A percentile compares a stretch with the other conserved stretches of the same genome.
These are phyloP conservation scores for Exobasidium cylindrosporum DNA, from an alignment of 1,284 basidiomycete species.

Conservation along the genomic window DNA sequence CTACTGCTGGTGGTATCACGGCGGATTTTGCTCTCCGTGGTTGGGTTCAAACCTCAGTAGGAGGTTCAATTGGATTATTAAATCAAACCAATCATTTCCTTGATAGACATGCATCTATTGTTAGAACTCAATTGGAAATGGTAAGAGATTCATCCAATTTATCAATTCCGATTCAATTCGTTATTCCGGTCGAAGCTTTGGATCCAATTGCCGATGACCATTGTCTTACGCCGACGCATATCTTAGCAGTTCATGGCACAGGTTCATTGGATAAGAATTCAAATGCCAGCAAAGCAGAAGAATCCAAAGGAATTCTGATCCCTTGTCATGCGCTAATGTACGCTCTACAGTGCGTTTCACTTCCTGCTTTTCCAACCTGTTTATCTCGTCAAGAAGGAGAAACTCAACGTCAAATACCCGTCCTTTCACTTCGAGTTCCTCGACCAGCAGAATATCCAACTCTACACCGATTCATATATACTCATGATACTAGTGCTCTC, in stretches of 20 bases:
- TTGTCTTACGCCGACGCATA: slow-evolving; percentile 11
- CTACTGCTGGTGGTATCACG: slow-evolving; percentile 9
- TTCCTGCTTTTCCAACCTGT: slow-evolving; percentile 10
- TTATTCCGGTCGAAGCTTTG: slow-evolving; percentile 5
- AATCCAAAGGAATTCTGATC: slow-evolving; percentile 11
- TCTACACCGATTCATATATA: slow-evolving; percentile 20
- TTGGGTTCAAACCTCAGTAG: slow-evolving; percentile 8
- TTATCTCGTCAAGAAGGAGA: neutral
- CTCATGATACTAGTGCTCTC: slow-evolving; percentile 11
- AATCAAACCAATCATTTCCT: slow-evolving; percentile 14
- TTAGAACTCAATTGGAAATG: neutral
- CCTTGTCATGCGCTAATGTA: slow-evolving; percentile 21
- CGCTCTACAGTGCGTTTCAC: slow-evolving; percentile 19
- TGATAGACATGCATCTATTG: slow-evolving; percentile 2
- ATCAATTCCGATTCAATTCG: neutral
- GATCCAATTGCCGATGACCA: neutral
- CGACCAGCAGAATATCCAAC: slow-evolving; percentile 6
- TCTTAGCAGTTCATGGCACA: slow-evolving; percentile 13
- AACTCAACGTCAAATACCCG: slow-evolving; percentile 6
- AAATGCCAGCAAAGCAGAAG: neutral
- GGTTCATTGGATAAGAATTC: neutral
- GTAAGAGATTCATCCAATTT: neutral
- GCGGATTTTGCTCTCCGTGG: slow-evolving; percentile 10
- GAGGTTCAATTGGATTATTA: slow-evolving; percentile 13
- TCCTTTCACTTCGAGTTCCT: slow-evolving; percentile 15